phyloP scores from a whole-genome alignment of 2,329 filamentous ascomycete genomes.

The Cladobotryum protrusum region DNA sequence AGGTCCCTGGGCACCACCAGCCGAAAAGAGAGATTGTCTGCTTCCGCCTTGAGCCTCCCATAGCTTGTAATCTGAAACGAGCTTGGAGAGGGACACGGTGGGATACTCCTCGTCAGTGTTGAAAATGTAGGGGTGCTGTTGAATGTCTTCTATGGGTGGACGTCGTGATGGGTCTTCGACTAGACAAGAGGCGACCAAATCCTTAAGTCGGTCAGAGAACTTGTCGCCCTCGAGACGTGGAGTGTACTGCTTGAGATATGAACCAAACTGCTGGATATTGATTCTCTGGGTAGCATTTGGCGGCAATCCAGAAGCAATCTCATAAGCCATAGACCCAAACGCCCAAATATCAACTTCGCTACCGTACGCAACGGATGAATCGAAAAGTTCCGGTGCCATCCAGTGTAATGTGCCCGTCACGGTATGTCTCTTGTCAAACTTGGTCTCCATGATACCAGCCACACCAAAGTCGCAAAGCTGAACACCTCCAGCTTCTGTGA shows the following conservation, averaged over 20 bases:
- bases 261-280: conserved; percentile 36
- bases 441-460: conserved; percentile 56
- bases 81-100: conserved; percentile 49
- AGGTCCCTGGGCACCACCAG: conserved; percentile 42
- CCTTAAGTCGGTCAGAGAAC: conserved; percentile 51
- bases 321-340: conserved; percentile 60
- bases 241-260: conserved; percentile 38
- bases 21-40: conserved; percentile 51
- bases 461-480: conserved; percentile 60
- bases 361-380: conserved; percentile 45
- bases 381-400: conserved; percentile 61
- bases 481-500: conserved; percentile 67
- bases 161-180: conserved; percentile 50
- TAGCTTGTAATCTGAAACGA: conserved; percentile 60
- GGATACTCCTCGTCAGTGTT: conserved; percentile 54
- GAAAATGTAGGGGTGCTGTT: conserved; percentile 57
- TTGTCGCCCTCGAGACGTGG: conserved; percentile 53
- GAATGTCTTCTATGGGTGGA: conserved; percentile 52
- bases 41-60: conserved; percentile 65
- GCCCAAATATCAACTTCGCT: conserved; percentile 62
- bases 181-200: conserved; percentile 56
- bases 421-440: conserved; percentile 56
- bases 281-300: conserved; percentile 43
- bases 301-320: conserved; percentile 59
- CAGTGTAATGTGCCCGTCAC: conserved; percentile 63